Evolutionary conservation across 208 protist genomes (phyloP).

Genomic region (Acanthamoeba sp.): DNA sequence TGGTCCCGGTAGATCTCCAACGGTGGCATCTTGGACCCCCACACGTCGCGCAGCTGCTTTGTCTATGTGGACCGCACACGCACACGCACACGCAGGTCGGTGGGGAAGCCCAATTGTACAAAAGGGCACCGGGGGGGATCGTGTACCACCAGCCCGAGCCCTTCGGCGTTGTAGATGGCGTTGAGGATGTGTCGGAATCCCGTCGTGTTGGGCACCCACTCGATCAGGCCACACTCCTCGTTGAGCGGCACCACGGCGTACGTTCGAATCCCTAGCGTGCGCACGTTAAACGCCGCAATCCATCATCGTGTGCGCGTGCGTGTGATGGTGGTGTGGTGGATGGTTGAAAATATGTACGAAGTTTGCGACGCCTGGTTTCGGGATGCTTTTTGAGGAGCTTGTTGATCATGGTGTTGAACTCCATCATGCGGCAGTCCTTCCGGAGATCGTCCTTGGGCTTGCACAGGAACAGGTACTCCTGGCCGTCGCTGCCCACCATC

Average conservation of each 20-base stretch:
- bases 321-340: no score
- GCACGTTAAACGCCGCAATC: background rate
- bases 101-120: background rate
- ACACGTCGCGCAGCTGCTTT: constrained; percentile 21
- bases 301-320: background rate
- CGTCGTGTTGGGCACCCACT: constrained; percentile 86
- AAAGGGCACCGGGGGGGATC: background rate
- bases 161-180: constrained; percentile 75
- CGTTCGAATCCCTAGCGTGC: constrained; percentile 32
- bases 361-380: constrained; percentile 80
- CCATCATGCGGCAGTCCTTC: constrained; percentile 91
- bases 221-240: constrained; percentile 83
- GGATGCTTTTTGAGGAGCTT: constrained; percentile 86
- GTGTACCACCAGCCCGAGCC: background rate
- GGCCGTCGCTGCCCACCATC: constrained; percentile 83
- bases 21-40: background rate
- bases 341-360: background rate
- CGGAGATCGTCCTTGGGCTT: constrained; percentile 91
- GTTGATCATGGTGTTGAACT: constrained; percentile 91
- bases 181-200: constrained; percentile 81
- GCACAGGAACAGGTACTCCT: constrained; percentile 85
- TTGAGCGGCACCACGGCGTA: constrained; percentile 88
- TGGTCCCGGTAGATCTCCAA: constrained; percentile 77
- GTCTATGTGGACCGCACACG: background rate
- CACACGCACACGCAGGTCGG: no score